A percentile compares a stretch with the other conserved stretches of the same genome.
These are phyloP conservation scores for Eucalyptus sideroxylon DNA, from an alignment of 345 rosid genomes.

Conservation along the genomic window DNA sequence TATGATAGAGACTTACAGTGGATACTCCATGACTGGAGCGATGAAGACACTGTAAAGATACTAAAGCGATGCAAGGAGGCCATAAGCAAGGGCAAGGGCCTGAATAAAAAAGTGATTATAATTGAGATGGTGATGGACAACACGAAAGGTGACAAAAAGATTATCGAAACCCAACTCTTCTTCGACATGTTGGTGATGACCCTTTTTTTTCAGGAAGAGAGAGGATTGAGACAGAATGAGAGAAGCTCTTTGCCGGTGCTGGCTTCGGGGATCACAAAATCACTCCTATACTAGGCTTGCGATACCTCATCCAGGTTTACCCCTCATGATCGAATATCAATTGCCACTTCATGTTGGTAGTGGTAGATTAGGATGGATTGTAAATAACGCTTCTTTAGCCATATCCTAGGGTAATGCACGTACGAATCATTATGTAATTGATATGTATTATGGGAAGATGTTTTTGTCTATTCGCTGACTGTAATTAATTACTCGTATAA, in stretches of 20 bases:
- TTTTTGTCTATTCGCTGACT: not conserved
- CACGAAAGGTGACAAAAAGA: not conserved
- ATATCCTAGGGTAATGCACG: not conserved
- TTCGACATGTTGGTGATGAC: constrained; percentile 8
- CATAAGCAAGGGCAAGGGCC: not conserved
- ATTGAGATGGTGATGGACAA: not conserved
- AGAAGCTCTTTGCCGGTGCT: not conserved
- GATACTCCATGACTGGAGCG: not conserved
- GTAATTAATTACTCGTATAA: no score
- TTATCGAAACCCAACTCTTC: not conserved
- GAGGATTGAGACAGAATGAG: constrained; percentile 3
- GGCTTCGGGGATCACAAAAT: not conserved
- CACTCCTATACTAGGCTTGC: not conserved
- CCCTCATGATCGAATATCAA: not conserved
- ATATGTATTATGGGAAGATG: not conserved
- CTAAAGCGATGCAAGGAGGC: not conserved
- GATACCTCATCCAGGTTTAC: not conserved
- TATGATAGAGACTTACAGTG: not conserved
- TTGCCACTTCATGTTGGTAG: no score
- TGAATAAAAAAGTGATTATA: not conserved
- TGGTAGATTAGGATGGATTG: no score
- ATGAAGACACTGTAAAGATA: not conserved
- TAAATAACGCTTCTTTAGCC: no score
- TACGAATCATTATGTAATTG: not conserved
- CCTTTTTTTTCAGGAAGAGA: not conserved